A percentile compares a stretch with the other conserved stretches of the same genome.
Evolutionary conservation across 495 filamentous ascomycete genomes (phyloP).

Genomic region (Rhypophila decipiens): DNA sequence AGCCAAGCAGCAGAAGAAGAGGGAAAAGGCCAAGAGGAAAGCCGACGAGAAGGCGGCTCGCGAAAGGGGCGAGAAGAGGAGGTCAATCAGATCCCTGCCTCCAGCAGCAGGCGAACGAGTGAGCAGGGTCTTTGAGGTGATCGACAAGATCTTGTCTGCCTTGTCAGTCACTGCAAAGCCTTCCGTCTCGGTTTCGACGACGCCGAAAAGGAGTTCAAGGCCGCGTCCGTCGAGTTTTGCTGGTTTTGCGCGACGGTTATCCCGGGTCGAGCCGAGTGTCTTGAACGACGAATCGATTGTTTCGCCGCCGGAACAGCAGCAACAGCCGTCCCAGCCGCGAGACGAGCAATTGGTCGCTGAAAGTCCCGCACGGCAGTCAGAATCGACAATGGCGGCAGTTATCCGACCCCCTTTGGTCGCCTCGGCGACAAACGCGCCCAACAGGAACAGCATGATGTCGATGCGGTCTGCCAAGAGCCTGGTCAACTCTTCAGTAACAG

Average conservation of each 20-base stretch:
- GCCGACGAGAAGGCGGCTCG: constrained; percentile 27
- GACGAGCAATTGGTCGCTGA: too few relatives aligned
- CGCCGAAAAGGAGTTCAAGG: constrained; percentile 1
- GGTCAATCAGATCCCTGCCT: constrained; percentile 27
- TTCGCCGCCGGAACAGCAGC: background rate
- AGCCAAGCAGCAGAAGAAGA: constrained; percentile 23
- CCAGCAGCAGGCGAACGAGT: constrained; percentile 22
- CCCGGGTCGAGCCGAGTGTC: constrained; percentile 11
- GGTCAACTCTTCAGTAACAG: constrained; percentile 34
- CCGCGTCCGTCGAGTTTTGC: constrained; percentile 24
- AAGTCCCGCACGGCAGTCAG: constrained; percentile 2
- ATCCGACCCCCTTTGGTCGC: constrained; percentile 10
- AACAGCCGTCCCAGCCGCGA: background rate
- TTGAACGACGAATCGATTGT: background rate
- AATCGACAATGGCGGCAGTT: constrained; percentile 19
- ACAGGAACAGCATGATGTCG: constrained; percentile 39
- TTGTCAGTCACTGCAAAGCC: constrained; percentile 23
- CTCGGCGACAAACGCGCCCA: constrained; percentile 14
- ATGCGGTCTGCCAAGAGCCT: constrained; percentile 37
- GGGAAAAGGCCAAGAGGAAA: constrained; percentile 18
- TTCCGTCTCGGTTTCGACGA: constrained; percentile 9
- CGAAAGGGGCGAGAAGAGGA: constrained; percentile 29
- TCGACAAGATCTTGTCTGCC: constrained; percentile 37
- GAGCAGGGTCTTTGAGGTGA: constrained; percentile 25
- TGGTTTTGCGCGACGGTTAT: constrained; percentile 22